A percentile compares a stretch with the other conserved stretches of the same genome.
These are phyloP conservation scores for Nannochloropsis salina DNA, from an alignment of 108 stramenopile species.

Conservation along the genomic window DNA sequence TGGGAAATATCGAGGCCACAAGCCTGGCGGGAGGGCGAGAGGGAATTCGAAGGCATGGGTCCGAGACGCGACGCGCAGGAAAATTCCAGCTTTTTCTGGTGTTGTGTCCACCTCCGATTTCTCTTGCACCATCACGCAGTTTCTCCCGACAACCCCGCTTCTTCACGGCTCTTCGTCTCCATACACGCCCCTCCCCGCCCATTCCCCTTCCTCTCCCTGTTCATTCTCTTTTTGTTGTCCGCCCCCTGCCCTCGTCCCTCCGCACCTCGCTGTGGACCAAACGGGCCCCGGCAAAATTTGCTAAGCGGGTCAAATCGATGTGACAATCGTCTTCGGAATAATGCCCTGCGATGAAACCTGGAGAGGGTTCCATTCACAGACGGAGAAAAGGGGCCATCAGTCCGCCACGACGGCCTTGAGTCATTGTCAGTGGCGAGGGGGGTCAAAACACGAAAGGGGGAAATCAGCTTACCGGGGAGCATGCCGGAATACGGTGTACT, in stretches of 20 bases:
- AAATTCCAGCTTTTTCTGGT: no score
- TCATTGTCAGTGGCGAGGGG: no score
- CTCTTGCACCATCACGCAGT: no score
- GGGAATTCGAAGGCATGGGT: not conserved
- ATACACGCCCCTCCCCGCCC: not conserved
- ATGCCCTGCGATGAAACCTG: slow-evolving; percentile 71
- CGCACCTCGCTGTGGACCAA: slow-evolving; percentile 34
- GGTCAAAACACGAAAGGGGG: no score
- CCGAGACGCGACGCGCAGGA: no score
- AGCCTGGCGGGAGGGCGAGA: not conserved
- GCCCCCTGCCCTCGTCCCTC: not conserved
- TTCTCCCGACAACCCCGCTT: no score
- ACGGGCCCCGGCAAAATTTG: slow-evolving; percentile 48
- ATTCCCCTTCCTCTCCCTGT: not conserved
- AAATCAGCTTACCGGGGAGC: slow-evolving; percentile 66
- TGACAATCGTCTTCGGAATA: slow-evolving; percentile 66
- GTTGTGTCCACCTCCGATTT: no score
- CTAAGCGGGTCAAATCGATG: slow-evolving; percentile 62
- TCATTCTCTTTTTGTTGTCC: no score
- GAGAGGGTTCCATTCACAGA: not conserved
- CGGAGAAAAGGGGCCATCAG: not conserved
- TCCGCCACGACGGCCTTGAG: no score
- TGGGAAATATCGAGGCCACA: slow-evolving; percentile 43
- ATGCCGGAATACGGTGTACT: slow-evolving; percentile 88
- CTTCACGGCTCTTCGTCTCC: no score